Base-by-base conservation (phyloP, 1,284 basidiomycete genomes). In the Cryptococcus sp. region DNA sequence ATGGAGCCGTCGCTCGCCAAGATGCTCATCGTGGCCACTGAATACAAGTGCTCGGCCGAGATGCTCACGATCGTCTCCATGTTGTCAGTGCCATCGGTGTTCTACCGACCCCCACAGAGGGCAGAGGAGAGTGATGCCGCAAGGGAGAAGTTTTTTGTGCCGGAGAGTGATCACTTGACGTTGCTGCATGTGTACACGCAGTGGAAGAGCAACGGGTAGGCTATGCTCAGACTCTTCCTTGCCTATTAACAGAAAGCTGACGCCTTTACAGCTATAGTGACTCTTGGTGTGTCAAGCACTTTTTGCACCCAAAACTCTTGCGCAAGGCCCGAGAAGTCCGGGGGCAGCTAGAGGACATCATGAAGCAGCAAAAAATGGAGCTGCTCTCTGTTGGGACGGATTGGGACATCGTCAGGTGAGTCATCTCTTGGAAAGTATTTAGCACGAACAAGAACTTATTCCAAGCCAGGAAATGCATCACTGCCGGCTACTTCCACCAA, bases 51-150 rank as follows among this genome's bases (percentile, higher is more conserved):
- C 73, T 94, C 91, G 8, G 81, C 85, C 3, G 96, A 98, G 80
- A 94, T 98, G 88, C 80, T 98, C 62, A 97, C 95, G 1, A 97
- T 99, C 60, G 96, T 98, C 13, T 95, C 92, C 4, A 99, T 99
- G 96, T 81, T 99, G 24, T 94, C 91, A 13, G 96, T 98, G 0
- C 96, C 95, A 35, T 90, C 89, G 62, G 93, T 97, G 11, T 97
- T 97, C 78, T 97, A 97, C 73, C 83, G 94, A 50, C 94, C 94
- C 4, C 93, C 94, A 72, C 92, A 97, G 76, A 80, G 93, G 57
- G 87, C 93, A 83, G 91, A 98, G 73, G 94, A 98, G 79, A 88
- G 89, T 37, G 96, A 98, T 78, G 92, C 93, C 1, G 92, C 93
- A 6, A 81, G 95, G 61, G 95, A 98, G 76, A 97, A 97, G 80